These are phyloP conservation scores for Aspergillus ochraceoroseus DNA, from an alignment of 2,329 filamentous ascomycete species.

Conservation along the genomic window DNA sequence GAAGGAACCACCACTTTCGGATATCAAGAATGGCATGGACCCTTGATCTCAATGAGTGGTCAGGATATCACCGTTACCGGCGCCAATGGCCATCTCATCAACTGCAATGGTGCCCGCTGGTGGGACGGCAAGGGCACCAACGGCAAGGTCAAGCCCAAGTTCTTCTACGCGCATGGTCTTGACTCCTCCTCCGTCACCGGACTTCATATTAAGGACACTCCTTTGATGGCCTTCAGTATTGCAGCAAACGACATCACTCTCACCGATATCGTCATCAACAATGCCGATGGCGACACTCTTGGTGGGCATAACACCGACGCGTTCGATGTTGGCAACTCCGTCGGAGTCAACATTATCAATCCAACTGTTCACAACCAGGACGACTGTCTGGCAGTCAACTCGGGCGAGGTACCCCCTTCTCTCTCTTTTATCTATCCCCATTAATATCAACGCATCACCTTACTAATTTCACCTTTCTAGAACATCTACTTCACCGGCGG, in stretches of 20 bases:
- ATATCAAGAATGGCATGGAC: conserved; percentile 61
- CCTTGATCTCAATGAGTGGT: conserved; percentile 59
- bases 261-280: conserved; percentile 53
- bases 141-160: conserved; percentile 61
- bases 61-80: conserved; percentile 52
- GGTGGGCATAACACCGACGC: conserved; percentile 52
- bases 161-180: conserved; percentile 50
- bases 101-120: conserved; percentile 54
- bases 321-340: conserved; percentile 40
- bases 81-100: conserved; percentile 49
- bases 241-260: conserved; percentile 49
- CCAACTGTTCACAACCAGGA: conserved; percentile 56
- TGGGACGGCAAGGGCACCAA: conserved; percentile 60
- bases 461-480: conserved; percentile 36
- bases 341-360: conserved; percentile 48
- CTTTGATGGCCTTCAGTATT: conserved; percentile 37
- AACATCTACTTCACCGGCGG: conserved; percentile 30
- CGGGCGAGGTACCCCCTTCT: too few species aligned
- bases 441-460: too few species aligned
- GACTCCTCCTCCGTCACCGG: conserved; percentile 32
- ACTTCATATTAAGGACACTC: conserved; percentile 37
- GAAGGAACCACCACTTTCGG: conserved; percentile 61
- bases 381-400: conserved; percentile 57
- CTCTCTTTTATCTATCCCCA: too few species aligned
- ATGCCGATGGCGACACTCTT: conserved; percentile 50